A percentile compares a stretch with the other conserved stretches of the same genome.
phyloP scores from a whole-genome alignment of 768 basidiomycete species.

The Trametes punicea region DNA sequence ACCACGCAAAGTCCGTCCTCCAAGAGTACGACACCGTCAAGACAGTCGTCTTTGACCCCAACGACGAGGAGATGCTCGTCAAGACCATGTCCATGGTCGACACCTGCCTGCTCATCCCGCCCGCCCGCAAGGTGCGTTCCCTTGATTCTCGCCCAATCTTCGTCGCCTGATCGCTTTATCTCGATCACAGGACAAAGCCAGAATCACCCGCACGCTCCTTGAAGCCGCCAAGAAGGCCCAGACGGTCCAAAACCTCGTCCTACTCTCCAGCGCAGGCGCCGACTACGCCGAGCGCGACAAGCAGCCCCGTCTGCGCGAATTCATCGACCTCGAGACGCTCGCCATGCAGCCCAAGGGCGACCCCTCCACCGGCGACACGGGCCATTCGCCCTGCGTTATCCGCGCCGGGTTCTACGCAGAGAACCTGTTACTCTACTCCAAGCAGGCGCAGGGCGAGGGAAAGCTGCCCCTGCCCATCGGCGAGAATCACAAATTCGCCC shows the following conservation, averaged over 20 bases:
- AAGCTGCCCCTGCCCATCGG: slow-evolving; percentile 30
- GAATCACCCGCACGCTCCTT: slow-evolving; percentile 24
- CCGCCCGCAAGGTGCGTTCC: slow-evolving; percentile 22
- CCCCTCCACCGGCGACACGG: slow-evolving; percentile 25
- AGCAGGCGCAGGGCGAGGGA: slow-evolving; percentile 26
- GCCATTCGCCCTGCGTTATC: slow-evolving; percentile 30
- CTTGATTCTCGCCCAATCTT: too few relatives aligned
- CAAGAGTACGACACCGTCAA: slow-evolving; percentile 17
- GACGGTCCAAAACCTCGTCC: slow-evolving; percentile 25
- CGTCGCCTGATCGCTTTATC: background rate
- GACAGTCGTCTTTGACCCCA: slow-evolving; percentile 22
- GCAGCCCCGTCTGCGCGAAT: slow-evolving; percentile 33
- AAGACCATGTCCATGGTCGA: slow-evolving; percentile 22
- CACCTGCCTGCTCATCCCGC: slow-evolving; percentile 28
- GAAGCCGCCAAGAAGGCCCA: slow-evolving; percentile 24
- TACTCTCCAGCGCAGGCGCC: slow-evolving; percentile 26
- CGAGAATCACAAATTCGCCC: slow-evolving; percentile 27
- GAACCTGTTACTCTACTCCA: slow-evolving; percentile 30
- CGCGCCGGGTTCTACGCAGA: slow-evolving; percentile 32
- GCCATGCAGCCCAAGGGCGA: slow-evolving; percentile 26
- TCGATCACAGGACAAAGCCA: slow-evolving; percentile 24
- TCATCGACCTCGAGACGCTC: slow-evolving; percentile 31
- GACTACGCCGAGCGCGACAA: slow-evolving; percentile 31
- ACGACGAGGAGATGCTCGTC: slow-evolving; percentile 18
- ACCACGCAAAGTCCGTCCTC: slow-evolving; percentile 16